Base-by-base conservation (phyloP, 768 basidiomycete genomes). In the Agrocybe pediades region DNA sequence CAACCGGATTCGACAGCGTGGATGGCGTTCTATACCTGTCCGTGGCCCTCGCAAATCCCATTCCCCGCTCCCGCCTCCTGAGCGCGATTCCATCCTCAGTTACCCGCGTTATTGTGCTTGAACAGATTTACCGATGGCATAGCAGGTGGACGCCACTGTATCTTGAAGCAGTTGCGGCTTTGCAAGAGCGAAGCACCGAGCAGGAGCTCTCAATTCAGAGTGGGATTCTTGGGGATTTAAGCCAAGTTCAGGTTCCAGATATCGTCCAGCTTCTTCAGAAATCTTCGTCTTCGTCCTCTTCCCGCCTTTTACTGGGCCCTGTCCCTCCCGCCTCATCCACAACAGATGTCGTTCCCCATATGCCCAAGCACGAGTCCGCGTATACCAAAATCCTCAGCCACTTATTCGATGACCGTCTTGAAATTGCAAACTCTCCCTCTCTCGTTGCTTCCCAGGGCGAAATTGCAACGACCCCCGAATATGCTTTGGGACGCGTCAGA, bases 331-430 rank as follows among this genome's bases (percentile, higher is more conserved):
- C 54, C 0, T 41, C 51, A 6, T 62, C 68, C n/a, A 55, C 71
- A 17, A 48, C 65, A 23, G 53, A 74, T 20, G 53, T 69, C 26
- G 52, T 73, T 1, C 85, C 87, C 9, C 84, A 87, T 56, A 73
- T 94, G n/a, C 97, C 97, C 9, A 85, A 85, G 65, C 92, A 96
- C 66, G 97, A 99, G 73, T 74, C 83, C 2, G 87, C 94, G 9
- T 98, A 98, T 76, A 94, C 90, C 57, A 90, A 88, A 67, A 88
- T 98, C 21, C 83, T 99, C 50, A 70, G 79, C 6, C 88, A 92
- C 52, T 75, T 97, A 27, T 95, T 98, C 66, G 78, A 74, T 39
- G 83, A 86, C 7, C 82, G 91, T 2, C 75, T 98, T 0, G 87
- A 95, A 56, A 80, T 99, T 54, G 78, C 87, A 63, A 98, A 99